Conservation (phyloP, 2,329 filamentous ascomycete genomes). For the Malbranchea zuffiana region DNA sequence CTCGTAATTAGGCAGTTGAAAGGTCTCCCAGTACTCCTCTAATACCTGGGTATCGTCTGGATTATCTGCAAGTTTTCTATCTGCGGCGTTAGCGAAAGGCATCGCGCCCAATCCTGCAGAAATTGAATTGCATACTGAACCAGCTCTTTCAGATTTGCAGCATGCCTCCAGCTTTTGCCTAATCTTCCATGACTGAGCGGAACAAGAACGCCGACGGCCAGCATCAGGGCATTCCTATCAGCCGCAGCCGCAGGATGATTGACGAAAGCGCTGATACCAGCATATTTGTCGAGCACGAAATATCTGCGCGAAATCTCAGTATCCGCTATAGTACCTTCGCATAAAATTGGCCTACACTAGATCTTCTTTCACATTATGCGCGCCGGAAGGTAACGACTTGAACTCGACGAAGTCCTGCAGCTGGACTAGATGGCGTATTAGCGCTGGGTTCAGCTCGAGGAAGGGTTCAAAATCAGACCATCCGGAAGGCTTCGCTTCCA, state of each 20-base stretch:
- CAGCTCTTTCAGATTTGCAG: slow-evolving; percentile 61
- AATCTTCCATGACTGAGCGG: slow-evolving; percentile 74
- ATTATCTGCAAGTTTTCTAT: slow-evolving; percentile 51
- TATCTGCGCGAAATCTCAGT: slow-evolving; percentile 49
- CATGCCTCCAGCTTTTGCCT: slow-evolving; percentile 82
- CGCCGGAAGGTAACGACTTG: slow-evolving; percentile 85
- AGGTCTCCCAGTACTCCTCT: slow-evolving; percentile 66
- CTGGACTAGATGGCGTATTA: slow-evolving; percentile 31
- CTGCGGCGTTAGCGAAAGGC: slow-evolving; percentile 2
- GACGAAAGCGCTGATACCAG: slow-evolving; percentile 83
- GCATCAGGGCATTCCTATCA: slow-evolving; percentile 80
- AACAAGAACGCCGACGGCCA: slow-evolving; percentile 81
- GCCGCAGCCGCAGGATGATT: slow-evolving; percentile 69
- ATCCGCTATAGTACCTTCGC: background rate
- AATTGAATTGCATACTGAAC: slow-evolving; percentile 45
- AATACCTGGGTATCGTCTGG: slow-evolving; percentile 52
- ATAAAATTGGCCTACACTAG: slow-evolving; percentile 43
- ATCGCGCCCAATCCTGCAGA: background rate
- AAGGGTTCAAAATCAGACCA: slow-evolving; percentile 38
- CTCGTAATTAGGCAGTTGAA: slow-evolving; percentile 29
- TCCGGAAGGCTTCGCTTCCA: slow-evolving; percentile 69
- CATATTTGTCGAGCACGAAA: slow-evolving; percentile 76
- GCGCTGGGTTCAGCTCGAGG: background rate
- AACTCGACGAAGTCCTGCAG: slow-evolving; percentile 87
- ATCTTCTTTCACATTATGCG: slow-evolving; percentile 81